Evolutionary conservation across 2,329 filamentous ascomycete genomes (phyloP), one percentile per base, ranked within the genome.

Genomic region (Dothiorella sarmentorum): DNA sequence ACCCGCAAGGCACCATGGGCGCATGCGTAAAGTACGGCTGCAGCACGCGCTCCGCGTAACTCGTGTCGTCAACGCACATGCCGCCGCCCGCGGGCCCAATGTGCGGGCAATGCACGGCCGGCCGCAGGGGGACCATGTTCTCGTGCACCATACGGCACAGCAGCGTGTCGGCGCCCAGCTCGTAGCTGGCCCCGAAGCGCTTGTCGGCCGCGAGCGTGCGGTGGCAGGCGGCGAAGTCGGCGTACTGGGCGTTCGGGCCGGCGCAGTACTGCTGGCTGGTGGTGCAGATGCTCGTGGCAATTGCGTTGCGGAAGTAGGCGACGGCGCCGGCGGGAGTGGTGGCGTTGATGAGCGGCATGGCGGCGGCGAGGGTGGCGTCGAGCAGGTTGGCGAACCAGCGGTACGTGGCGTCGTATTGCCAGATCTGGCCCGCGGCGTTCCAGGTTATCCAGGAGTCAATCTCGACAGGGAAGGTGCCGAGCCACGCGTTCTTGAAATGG

Each of bases 141-240:
- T 71, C 66, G 56, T 74, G 71, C 13, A 73, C 62, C 64, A 65
- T 71, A 7, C 71, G 63, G 55, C 72, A 74, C 26, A 73, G 47
- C 38, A 74, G 62, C n/a, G 71, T 74, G 51, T 74, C 64, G 51
- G 63, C 65, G n/a, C 72, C 72, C 9, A 71, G 61, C 58, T 73
- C 69, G 57, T 69, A 73, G 38, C 63, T 60, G 58, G 69, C 58
- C 7, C 72, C 72, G 15, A 74, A 68, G 3, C 67, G 65, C 6
- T 69, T 64, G 18, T 67, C 38, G 15, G 61, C 56, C 1, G 66
- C 68, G n/a, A 73, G 60, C 56, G 67, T 71, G 7, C 58, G 37
- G 40, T 62, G 43, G 63, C 71, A 73, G 10, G 47, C 35, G 2
- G 66, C 58, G 4, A 44, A 35, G 7, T 29, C 43, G 5, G 61